Conservation (phyloP, 2,329 filamentous ascomycete genomes). For the Aspergillus sp. region DNA sequence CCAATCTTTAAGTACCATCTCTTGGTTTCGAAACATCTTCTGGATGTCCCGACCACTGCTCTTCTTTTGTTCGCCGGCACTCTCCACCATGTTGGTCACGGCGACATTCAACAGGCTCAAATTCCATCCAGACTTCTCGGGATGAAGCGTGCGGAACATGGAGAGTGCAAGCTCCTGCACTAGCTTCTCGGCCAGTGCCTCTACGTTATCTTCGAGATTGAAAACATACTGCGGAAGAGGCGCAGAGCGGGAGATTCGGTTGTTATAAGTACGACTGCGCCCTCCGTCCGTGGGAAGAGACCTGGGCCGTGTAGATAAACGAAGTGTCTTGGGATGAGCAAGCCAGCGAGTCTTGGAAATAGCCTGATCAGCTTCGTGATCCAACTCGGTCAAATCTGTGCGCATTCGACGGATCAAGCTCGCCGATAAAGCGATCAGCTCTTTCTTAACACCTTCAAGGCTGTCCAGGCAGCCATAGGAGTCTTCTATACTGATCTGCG, state of each 20-base stretch:
- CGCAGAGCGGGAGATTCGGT: constrained; percentile 69
- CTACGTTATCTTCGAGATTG: constrained; percentile 53
- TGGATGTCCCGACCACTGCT: constrained; percentile 71
- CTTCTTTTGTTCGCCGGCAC: constrained; percentile 47
- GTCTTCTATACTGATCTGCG: constrained; percentile 92
- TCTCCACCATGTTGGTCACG: constrained; percentile 73
- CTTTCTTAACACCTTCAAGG: constrained; percentile 58
- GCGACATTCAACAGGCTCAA: constrained; percentile 81
- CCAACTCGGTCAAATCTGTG: constrained; percentile 62
- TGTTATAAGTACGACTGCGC: constrained; percentile 55
- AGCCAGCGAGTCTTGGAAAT: constrained; percentile 57
- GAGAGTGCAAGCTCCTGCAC: constrained; percentile 64
- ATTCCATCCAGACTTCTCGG: constrained; percentile 68
- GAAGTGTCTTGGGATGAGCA: constrained; percentile 74
- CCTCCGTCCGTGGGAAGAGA: constrained; percentile 49
- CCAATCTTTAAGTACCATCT: constrained; percentile 64
- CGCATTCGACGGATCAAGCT: constrained; percentile 76
- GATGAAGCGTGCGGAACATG: constrained; percentile 70
- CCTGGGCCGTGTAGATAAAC: constrained; percentile 70
- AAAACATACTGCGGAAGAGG: constrained; percentile 73
- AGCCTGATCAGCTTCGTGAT: constrained; percentile 27
- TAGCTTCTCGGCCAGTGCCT: constrained; percentile 61
- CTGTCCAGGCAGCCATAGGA: constrained; percentile 72
- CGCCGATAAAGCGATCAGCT: constrained; percentile 63
- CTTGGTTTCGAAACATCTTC: constrained; percentile 75